Base-by-base conservation (phyloP, 176 grass and related monocot genomes). In the Triticum urartu region DNA sequence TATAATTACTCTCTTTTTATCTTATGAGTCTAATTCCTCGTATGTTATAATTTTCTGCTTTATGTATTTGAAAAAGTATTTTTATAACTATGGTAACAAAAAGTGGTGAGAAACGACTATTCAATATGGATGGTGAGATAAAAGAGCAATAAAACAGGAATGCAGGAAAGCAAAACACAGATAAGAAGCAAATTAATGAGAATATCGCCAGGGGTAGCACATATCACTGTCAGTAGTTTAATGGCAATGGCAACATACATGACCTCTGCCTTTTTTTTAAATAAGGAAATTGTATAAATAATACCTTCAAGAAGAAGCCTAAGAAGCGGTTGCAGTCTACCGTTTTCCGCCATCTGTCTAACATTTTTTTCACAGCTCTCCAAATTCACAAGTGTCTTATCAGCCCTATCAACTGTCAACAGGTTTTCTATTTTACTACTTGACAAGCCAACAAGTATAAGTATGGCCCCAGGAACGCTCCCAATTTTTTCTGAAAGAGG, bases 281-380 rank as follows among this genome's bases (percentile, higher is more conserved):
- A 80, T 81, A 81, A 81, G 48, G 14, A 64, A 47, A 84, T 17
- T 9, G 75, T 69, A 22, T 39, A 50, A n/a, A 81, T 48, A 22
- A 82, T 93, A 95, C 95, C 95, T 92, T 95, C 85, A 84, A 98
- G 95, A n/a, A 98, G 93, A 64, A 95, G 89, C 32, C 87, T 93
- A 65, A 98, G 91, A 87, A 98, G 91, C 38, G 96, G 96, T 59
- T 90, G 93, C 75, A 98, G 78, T 87, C 93, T 86, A 64, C 95
- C 93, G 82, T 92, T 98, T 89, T 98, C 95, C 81, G 95, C 93
- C 96, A 98, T 98, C 74, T 94, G 91, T 79, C 93, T 95, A 84
- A 98, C 96, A 95, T 98, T 98, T 79, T 90, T 92, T 87, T 98
- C 96, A 72, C 86, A 98, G 28, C 81, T 92, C 85, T 92, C 96